Evolutionary conservation across 768 basidiomycete species (phyloP).

Genomic region (Trametes meyenii): DNA sequence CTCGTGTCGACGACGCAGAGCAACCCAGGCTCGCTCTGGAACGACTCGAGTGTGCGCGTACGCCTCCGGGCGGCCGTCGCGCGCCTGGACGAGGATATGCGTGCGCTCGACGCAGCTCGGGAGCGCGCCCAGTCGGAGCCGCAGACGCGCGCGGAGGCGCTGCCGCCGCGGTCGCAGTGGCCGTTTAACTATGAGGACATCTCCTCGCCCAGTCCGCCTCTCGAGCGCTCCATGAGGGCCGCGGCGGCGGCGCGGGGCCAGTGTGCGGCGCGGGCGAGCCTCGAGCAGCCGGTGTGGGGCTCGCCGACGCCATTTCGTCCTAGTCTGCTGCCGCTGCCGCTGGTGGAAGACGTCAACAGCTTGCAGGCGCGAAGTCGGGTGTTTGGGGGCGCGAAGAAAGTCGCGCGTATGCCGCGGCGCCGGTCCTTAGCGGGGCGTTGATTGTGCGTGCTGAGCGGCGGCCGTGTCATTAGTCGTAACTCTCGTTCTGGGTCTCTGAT

Average conservation of each 20-base stretch:
- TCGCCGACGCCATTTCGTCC: slow-evolving; percentile 26
- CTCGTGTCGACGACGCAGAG: slow-evolving; percentile 24
- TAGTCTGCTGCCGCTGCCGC: slow-evolving; percentile 26
- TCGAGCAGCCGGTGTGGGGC: slow-evolving; percentile 23
- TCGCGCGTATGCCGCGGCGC: slow-evolving; percentile 14
- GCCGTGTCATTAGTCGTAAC: neutral
- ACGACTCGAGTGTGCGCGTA: slow-evolving; percentile 21
- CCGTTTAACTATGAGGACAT: neutral
- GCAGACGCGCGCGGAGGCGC: neutral
- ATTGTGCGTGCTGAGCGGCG: neutral
- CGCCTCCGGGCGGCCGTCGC: slow-evolving; percentile 15
- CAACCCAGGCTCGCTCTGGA: slow-evolving; percentile 21
- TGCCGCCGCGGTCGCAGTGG: neutral
- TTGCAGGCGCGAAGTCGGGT: slow-evolving; percentile 15
- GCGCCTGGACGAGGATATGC: slow-evolving; percentile 11
- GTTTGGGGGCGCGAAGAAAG: slow-evolving; percentile 11
- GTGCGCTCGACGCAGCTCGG: slow-evolving; percentile 10
- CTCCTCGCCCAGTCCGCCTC: slow-evolving; percentile 8
- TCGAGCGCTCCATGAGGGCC: slow-evolving; percentile 1
- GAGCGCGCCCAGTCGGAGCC: slow-evolving; percentile 1
- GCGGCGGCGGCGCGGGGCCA: neutral
- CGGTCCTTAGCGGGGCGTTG: slow-evolving; percentile 10
- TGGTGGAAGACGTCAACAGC: slow-evolving; percentile 9
- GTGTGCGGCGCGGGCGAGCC: neutral
- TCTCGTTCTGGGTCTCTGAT: too few species aligned